These are phyloP conservation scores for Hyparrhenia diplandra DNA, from an alignment of 176 grass and related monocot genomes.

Conservation along the genomic window DNA sequence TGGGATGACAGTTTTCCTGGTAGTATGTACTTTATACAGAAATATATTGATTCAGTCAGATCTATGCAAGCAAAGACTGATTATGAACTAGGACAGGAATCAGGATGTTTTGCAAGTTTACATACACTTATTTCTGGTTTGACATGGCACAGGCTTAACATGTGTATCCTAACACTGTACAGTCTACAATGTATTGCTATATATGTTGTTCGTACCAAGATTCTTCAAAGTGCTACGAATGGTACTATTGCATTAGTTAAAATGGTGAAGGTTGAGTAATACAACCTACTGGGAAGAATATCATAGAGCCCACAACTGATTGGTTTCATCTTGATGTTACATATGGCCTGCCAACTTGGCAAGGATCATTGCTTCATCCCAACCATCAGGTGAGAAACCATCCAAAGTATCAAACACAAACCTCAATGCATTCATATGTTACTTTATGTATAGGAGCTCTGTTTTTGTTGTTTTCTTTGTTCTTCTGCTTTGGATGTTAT, in stretches of 20 bases:
- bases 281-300: constrained; percentile 10
- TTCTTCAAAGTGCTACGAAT: constrained; percentile 5
- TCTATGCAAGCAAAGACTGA: not conserved
- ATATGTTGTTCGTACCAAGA: not conserved
- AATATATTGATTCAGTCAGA: constrained; percentile 1
- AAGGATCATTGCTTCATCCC: no score
- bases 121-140: no score
- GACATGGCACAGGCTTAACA: no score
- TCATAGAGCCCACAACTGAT: constrained; percentile 6
- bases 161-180: no score
- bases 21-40: constrained; percentile 17
- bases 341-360: no score
- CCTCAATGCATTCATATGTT: no score
- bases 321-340: constrained; percentile 35
- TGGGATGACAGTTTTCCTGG: not conserved
- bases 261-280: not conserved
- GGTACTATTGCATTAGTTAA: constrained; percentile 15
- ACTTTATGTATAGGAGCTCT: constrained; percentile 6
- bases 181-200: no score
- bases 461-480: constrained; percentile 26
- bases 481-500: no score
- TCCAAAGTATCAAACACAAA: no score
- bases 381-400: no score
- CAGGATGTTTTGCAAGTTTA: not conserved
- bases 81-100: not conserved